These are phyloP conservation scores for Cercophora sp. DNA, from an alignment of 495 filamentous ascomycete species.

Conservation along the genomic window DNA sequence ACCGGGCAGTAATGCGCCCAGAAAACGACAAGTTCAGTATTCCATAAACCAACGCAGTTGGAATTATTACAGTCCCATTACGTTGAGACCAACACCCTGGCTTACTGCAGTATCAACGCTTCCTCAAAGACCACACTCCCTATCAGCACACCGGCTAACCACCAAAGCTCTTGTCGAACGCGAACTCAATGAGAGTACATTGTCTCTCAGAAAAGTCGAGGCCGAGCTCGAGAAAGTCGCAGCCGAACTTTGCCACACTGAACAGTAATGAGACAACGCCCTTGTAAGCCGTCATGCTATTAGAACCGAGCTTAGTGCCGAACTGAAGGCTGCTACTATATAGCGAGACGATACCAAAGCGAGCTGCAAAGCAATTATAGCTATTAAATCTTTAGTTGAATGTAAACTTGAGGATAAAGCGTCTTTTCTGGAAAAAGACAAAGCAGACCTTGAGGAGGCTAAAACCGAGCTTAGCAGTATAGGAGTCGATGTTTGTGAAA, in stretches of 20 bases:
- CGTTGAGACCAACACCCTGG: not conserved
- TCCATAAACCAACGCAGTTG: not conserved
- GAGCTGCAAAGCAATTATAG: not conserved
- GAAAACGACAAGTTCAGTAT: constrained; percentile 5
- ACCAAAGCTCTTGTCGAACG: no score
- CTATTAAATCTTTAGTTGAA: not conserved
- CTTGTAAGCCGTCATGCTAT: not conserved
- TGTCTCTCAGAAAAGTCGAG: not conserved
- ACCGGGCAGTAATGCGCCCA: constrained; percentile 1
- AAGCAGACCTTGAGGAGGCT: not conserved
- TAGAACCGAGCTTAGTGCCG: no score
- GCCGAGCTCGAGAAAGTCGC: not conserved
- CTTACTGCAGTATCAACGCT: not conserved
- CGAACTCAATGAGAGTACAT: no score
- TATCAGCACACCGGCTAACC: not conserved
- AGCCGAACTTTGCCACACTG: not conserved
- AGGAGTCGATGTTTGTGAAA: not conserved
- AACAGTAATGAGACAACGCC: not conserved
- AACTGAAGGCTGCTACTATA: no score
- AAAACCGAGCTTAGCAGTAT: not conserved
- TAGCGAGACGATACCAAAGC: not conserved
- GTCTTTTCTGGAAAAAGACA: not conserved
- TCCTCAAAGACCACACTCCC: not conserved
- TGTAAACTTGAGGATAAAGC: not conserved
- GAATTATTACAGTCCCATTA: constrained; percentile 1